Conservation (phyloP, 1,139 yeast genomes). For the Pichia sp. region DNA sequence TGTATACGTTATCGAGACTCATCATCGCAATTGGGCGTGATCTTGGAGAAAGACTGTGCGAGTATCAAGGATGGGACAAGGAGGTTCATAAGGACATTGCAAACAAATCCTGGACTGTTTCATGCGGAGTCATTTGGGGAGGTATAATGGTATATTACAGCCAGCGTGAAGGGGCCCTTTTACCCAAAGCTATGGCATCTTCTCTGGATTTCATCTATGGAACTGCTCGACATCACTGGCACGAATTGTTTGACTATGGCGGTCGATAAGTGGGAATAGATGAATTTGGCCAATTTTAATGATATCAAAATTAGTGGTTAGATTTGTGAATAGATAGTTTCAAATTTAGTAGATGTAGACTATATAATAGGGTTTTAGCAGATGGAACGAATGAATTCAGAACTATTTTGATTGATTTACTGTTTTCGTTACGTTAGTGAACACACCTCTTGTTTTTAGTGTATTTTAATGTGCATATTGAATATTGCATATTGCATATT, state of each 20-base stretch:
- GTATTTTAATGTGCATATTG: no score
- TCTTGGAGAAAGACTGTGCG: conserved; percentile 16
- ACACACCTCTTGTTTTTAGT: no score
- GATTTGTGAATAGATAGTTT: no score
- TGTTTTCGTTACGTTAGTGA: no score
- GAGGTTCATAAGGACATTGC: conserved; percentile 26
- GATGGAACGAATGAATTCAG: no score
- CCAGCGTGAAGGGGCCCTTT: conserved; percentile 1
- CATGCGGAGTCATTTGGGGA: conserved; percentile 72
- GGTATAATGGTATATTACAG: conserved; percentile 59
- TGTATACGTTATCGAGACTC: conserved; percentile 52
- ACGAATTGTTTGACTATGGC: conserved; percentile 20
- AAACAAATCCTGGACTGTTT: conserved; percentile 49
- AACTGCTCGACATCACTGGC: conserved; percentile 27
- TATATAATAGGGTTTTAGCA: no score
- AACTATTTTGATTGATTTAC: no score
- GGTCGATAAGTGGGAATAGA: no score
- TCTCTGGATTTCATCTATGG: conserved; percentile 71
- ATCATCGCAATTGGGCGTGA: conserved; percentile 43
- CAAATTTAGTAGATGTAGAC: no score
- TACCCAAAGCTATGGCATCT: conserved; percentile 61
- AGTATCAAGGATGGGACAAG: conserved; percentile 21
- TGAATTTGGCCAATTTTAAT: no score
- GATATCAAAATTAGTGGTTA: no score
- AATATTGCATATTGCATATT: no score